Base-by-base conservation (phyloP, 2,329 filamentous ascomycete genomes). In the Ceratocystiopsis brevicomis region DNA sequence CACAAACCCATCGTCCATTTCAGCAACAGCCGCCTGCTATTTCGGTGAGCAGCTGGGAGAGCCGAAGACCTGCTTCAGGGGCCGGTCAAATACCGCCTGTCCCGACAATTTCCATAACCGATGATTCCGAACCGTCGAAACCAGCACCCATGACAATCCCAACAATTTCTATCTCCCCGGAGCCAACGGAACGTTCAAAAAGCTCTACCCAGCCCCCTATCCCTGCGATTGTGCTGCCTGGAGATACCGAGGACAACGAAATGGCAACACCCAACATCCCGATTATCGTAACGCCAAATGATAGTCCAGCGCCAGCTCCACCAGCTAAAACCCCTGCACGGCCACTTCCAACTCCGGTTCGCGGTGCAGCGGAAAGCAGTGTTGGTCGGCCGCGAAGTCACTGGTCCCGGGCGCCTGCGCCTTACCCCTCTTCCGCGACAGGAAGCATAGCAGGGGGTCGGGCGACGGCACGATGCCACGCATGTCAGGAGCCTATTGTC, bases 401-500 rank as follows among this genome's bases (percentile, higher is more conserved):
- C 51, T 77, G 73, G 73, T 75, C 71, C 3, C 71, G 71, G 1
- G 70, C 66, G 3, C 60, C 58, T 42, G 62, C 65, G 2, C 41
- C 43, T 19, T 34, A 39, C 10, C 45, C 38, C 8, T 17, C 43
- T 1, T 43, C 43, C 4, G 44, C 41, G 14, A 35, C 43, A 1
- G 39, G 41, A 3, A 43, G 43, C 32, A 33, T 43, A 13, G 59
- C 53, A 47, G 57, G 53, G 43, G 60, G 61, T 52, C 65, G 73
- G 54, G 64, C 66, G 44, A 80, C 79, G 8, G 82, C 84, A 9
- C 71, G 78, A 39, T 98, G 90, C 56, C 81, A 86, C 41, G 78
- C 87, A 53, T 98, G 90, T 56, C 71, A 76, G 11, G 68, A 81
- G 17, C 78, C 85, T 1, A 96, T 98, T 51, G 77, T 90, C 45